Conservation (phyloP, 129 eudicot species). For the Scalesia atractyloides region DNA sequence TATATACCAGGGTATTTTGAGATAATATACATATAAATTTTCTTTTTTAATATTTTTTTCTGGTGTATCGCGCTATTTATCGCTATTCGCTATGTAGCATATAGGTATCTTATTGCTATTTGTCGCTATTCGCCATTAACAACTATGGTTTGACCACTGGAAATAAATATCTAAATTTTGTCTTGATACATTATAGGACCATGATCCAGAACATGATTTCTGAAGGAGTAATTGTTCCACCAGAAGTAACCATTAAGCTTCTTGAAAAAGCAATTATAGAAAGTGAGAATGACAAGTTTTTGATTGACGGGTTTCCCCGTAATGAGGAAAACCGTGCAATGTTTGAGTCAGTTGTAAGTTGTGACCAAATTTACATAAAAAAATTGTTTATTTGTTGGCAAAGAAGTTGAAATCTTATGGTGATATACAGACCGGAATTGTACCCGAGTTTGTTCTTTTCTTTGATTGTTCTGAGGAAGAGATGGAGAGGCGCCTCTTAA, state of each 20-base stretch:
- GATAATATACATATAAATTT: too few relatives aligned
- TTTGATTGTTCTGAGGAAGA: slow-evolving; percentile 95
- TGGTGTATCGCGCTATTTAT: too few relatives aligned
- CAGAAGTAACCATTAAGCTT: slow-evolving; percentile 95
- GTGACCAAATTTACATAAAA: neutral
- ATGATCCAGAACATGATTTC: slow-evolving; percentile 97
- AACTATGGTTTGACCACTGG: neutral
- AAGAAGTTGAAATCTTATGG: neutral
- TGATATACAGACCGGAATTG: slow-evolving; percentile 75
- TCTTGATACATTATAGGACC: slow-evolving; percentile 44
- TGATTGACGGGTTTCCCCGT: slow-evolving; percentile 98
- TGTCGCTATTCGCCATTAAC: too few relatives aligned
- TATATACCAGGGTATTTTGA: too few relatives aligned
- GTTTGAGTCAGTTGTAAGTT: slow-evolving; percentile 82
- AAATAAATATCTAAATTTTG: neutral
- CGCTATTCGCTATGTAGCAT: too few relatives aligned
- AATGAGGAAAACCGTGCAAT: slow-evolving; percentile 97
- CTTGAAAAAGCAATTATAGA: slow-evolving; percentile 85
- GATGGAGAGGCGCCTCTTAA: slow-evolving; percentile 89
- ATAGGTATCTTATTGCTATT: too few relatives aligned
- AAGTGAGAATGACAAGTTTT: slow-evolving; percentile 77
- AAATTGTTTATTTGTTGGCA: neutral
- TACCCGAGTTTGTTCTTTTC: slow-evolving; percentile 82
- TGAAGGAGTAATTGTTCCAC: slow-evolving; percentile 94
- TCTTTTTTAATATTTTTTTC: too few relatives aligned